These are phyloP conservation scores for Canariomyces notabilis DNA, from an alignment of 2,329 filamentous ascomycete genomes.

Conservation along the genomic window DNA sequence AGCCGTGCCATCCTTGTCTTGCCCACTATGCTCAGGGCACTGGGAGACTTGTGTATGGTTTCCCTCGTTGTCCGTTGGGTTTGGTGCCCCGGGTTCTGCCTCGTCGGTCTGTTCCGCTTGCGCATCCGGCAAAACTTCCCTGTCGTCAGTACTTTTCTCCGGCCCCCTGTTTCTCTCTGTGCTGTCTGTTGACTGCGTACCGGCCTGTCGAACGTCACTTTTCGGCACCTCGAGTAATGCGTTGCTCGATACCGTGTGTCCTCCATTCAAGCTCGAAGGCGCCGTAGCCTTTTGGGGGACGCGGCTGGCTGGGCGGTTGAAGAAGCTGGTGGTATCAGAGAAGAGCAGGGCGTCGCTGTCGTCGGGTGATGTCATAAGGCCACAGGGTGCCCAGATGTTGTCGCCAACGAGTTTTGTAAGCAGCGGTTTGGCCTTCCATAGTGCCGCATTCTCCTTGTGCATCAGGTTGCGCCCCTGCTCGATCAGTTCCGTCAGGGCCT, in stretches of 20 bases:
- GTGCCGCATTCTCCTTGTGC: constrained; percentile 66
- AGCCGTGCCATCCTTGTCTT: neutral
- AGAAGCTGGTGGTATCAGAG: constrained; percentile 39
- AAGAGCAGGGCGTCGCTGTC: constrained; percentile 48
- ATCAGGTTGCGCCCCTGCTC: constrained; percentile 65
- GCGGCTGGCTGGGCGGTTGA: constrained; percentile 18
- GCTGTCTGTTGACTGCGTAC: neutral
- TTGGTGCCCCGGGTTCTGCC: neutral
- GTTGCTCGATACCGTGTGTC: no score
- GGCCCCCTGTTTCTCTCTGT: neutral
- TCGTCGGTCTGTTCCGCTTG: constrained; percentile 7
- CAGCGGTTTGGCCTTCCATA: constrained; percentile 71
- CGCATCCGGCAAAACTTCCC: constrained; percentile 11
- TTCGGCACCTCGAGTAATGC: neutral
- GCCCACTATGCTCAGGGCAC: neutral
- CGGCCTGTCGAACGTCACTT: neutral
- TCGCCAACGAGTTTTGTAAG: constrained; percentile 71
- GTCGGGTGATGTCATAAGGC: constrained; percentile 50
- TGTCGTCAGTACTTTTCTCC: constrained; percentile 5
- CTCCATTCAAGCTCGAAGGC: constrained; percentile 7
- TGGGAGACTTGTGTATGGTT: constrained; percentile 8
- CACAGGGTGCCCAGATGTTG: constrained; percentile 61
- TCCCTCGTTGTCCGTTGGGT: neutral
- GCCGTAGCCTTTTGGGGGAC: neutral
- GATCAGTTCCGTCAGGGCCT: constrained; percentile 66